Evolutionary conservation across 1,284 basidiomycete genomes (phyloP).

Genomic region (Ganoderma multipileum): DNA sequence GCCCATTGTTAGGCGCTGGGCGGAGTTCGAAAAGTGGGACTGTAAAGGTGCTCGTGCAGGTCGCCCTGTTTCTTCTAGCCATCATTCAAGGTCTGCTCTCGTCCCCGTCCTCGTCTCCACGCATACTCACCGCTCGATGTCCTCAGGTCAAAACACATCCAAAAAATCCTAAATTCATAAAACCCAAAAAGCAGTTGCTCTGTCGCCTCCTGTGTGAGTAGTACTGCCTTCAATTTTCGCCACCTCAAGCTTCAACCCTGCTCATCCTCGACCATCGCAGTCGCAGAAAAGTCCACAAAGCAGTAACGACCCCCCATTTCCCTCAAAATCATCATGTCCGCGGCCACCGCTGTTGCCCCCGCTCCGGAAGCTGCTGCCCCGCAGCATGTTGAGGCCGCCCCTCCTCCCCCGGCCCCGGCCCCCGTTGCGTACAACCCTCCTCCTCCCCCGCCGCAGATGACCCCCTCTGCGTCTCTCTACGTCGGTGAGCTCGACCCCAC

Average conservation of each 20-base stretch:
- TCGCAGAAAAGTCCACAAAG: slow-evolving; percentile 82
- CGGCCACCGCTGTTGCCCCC: slow-evolving; percentile 45
- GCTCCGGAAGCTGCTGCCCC: slow-evolving; percentile 40
- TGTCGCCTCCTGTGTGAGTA: slow-evolving; percentile 72
- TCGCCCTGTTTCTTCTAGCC: slow-evolving; percentile 45
- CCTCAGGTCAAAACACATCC: slow-evolving; percentile 53
- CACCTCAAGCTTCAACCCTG: slow-evolving; percentile 31
- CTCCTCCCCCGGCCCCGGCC: slow-evolving; percentile 37
- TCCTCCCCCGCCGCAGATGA: slow-evolving; percentile 59
- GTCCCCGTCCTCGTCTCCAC: slow-evolving; percentile 10
- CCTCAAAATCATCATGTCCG: slow-evolving; percentile 65
- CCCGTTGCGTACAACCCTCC: slow-evolving; percentile 66
- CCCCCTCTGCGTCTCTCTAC: slow-evolving; percentile 94
- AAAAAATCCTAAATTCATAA: slow-evolving; percentile 46
- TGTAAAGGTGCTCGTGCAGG: slow-evolving; percentile 33
- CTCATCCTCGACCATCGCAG: slow-evolving; percentile 39
- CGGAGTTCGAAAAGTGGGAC: slow-evolving; percentile 44
- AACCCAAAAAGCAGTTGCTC: slow-evolving; percentile 71
- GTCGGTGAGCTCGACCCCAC: slow-evolving; percentile 98
- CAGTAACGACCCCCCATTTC: slow-evolving; percentile 81
- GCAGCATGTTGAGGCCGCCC: slow-evolving; percentile 47
- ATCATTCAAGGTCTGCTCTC: slow-evolving; percentile 51
- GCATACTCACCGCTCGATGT: slow-evolving; percentile 24
- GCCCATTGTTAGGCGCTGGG: slow-evolving; percentile 19
- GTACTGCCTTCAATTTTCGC: slow-evolving; percentile 37